Conservation (phyloP, 345 rosid genomes). For the Gossypium arboreum region DNA sequence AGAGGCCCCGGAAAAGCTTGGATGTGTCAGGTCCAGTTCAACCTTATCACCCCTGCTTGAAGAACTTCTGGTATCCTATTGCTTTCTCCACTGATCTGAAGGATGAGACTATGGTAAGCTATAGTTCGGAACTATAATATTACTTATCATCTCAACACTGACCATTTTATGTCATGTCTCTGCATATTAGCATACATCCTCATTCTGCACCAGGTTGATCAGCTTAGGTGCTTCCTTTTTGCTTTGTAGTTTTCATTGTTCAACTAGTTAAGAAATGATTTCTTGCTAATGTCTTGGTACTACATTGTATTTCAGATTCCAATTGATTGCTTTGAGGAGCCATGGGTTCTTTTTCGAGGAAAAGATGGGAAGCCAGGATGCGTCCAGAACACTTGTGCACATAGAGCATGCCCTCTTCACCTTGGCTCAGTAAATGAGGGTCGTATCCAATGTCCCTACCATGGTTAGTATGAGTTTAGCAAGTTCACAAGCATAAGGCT, state of each 20-base stretch:
- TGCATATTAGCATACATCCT: neutral
- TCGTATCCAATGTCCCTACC: conserved; percentile 93
- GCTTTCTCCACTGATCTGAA: conserved; percentile 81
- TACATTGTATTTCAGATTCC: conserved; percentile 56
- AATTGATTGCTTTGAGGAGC: conserved; percentile 89
- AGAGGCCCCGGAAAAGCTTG: conserved; percentile 59
- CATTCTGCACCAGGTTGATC: neutral
- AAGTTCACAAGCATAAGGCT: neutral
- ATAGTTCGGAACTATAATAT: neutral
- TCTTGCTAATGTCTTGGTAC: neutral
- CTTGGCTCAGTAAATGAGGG: conserved; percentile 94
- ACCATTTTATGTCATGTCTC: neutral
- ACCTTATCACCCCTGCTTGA: conserved; percentile 61
- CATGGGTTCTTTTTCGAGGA: conserved; percentile 94
- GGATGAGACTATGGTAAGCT: conserved; percentile 81
- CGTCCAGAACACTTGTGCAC: conserved; percentile 89
- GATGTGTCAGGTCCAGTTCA: conserved; percentile 90
- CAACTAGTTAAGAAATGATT: neutral
- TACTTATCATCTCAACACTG: neutral
- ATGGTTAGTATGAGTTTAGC: conserved; percentile 56
- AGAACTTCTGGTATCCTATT: conserved; percentile 94
- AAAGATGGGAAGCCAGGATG: conserved; percentile 93
- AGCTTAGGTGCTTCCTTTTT: neutral
- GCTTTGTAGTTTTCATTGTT: neutral
- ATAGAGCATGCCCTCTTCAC: conserved; percentile 96